Percentiles rank a stretch among this genome's conserved stretches.
Conservation (phyloP, 148 eudicot genomes). For the Agrostemma githago region DNA sequence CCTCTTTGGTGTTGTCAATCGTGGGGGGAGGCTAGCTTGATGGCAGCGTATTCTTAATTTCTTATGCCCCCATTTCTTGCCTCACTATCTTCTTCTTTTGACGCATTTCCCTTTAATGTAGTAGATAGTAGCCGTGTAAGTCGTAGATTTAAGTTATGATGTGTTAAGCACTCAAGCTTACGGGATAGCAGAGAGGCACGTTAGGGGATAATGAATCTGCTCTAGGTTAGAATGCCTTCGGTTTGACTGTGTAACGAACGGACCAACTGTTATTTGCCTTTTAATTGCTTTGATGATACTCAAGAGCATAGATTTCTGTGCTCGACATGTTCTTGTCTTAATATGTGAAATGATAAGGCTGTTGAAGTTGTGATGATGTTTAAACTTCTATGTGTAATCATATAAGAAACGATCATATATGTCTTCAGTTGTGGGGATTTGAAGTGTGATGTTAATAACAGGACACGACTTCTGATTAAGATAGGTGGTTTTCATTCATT, state of each 20-base stretch:
- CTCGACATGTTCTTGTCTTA: not conserved
- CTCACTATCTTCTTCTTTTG: not conserved
- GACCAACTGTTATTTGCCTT: not conserved
- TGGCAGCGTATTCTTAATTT: not conserved
- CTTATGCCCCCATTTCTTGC: not conserved
- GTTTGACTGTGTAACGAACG: not conserved
- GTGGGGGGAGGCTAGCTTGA: constrained; percentile 9
- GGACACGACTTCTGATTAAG: not conserved
- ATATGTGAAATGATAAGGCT: not conserved
- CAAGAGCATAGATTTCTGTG: not conserved
- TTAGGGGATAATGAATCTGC: not conserved
- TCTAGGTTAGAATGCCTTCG: not conserved
- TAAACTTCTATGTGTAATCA: not conserved
- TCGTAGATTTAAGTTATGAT: not conserved
- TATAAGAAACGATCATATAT: not conserved
- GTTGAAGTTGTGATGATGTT: not conserved
- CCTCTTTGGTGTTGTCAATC: constrained; percentile 21
- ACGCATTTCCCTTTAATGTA: not conserved
- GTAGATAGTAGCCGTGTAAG: not conserved
- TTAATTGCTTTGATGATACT: not conserved
- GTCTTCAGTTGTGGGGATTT: not conserved
- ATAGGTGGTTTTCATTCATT: constrained; percentile 10
- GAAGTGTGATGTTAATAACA: not conserved
- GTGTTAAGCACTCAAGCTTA: not conserved
- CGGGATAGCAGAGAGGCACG: not conserved